Percentiles rank a stretch among this genome's conserved stretches.
These are phyloP conservation scores for Kregervanrija fluxuum DNA, from an alignment of 805 yeast species.

Conservation along the genomic window DNA sequence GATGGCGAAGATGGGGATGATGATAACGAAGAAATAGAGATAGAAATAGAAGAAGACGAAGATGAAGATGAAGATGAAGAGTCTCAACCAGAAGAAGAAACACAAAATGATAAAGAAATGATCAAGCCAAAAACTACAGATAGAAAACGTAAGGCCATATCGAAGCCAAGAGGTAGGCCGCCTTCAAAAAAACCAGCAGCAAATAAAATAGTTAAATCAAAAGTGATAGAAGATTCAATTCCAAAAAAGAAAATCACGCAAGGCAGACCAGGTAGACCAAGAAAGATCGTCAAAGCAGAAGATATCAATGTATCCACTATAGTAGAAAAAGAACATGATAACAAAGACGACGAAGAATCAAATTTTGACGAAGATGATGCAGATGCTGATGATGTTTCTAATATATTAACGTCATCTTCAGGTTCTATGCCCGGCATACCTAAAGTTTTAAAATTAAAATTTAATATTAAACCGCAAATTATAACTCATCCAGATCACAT, in stretches of 20 bases:
- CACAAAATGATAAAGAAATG: not conserved
- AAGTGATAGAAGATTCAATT: not conserved
- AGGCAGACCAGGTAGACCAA: not conserved
- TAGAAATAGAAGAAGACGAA: slow-evolving; percentile 1
- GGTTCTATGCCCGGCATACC: slow-evolving; percentile 20
- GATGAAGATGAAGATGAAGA: slow-evolving; percentile 6
- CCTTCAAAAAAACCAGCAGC: not conserved
- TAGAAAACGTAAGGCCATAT: not conserved
- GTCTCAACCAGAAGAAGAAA: not conserved
- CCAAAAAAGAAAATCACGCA: not conserved
- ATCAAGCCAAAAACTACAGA: not conserved
- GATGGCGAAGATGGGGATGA: not conserved
- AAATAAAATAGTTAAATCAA: not conserved
- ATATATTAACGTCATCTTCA: slow-evolving; percentile 1
- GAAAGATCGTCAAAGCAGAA: not conserved
- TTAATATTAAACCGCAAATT: slow-evolving; percentile 36
- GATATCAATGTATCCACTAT: not conserved
- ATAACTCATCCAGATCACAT: slow-evolving; percentile 57
- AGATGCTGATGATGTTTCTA: slow-evolving; percentile 1
- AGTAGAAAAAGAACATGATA: slow-evolving; percentile 2
- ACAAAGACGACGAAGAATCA: slow-evolving; percentile 2
- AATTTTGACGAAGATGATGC: slow-evolving; percentile 1
- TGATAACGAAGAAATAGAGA: not conserved
- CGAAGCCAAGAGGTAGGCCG: not conserved
- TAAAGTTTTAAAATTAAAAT: slow-evolving; percentile 24